Conservation (phyloP, 208 protist species). For the Giardia muris region DNA sequence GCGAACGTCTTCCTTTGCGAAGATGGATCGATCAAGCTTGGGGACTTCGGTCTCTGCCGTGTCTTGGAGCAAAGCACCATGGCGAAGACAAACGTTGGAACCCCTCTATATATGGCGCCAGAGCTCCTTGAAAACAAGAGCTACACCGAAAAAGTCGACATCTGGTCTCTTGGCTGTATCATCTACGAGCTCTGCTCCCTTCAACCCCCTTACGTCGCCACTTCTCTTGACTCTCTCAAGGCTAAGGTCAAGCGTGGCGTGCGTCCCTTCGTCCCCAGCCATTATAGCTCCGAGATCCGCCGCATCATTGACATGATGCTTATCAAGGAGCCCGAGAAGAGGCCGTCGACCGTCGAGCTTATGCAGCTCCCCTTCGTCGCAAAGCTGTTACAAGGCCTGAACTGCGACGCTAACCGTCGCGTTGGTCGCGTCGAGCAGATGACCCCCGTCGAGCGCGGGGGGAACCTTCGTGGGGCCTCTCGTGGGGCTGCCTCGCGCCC, state of each 20-base stretch:
- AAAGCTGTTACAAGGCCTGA: constrained; percentile 1
- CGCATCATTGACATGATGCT: constrained; percentile 42
- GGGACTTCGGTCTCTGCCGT: constrained; percentile 45
- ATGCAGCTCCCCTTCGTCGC: constrained; percentile 40
- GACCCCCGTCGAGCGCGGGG: background rate
- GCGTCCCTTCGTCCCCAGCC: constrained; percentile 57
- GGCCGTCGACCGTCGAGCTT: constrained; percentile 47
- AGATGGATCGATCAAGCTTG: constrained; percentile 35
- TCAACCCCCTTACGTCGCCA: constrained; percentile 31
- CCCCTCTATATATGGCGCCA: constrained; percentile 63
- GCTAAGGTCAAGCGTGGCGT: constrained; percentile 62
- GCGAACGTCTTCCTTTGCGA: constrained; percentile 43
- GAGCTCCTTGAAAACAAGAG: constrained; percentile 67
- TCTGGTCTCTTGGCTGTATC: constrained; percentile 68
- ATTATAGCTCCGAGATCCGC: constrained; percentile 53
- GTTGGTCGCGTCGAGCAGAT: background rate
- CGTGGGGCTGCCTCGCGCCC: background rate
- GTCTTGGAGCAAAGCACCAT: background rate
- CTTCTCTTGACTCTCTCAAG: constrained; percentile 71
- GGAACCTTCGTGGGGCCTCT: background rate
- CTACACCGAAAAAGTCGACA: constrained; percentile 69
- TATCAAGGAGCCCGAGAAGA: constrained; percentile 39
- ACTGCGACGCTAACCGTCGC: background rate
- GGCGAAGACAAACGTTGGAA: constrained; percentile 30
- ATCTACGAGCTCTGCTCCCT: background rate